A percentile compares a stretch with the other conserved stretches of the same genome.
Conservation (phyloP, 768 basidiomycete species). For the Boletus barrowsii region DNA sequence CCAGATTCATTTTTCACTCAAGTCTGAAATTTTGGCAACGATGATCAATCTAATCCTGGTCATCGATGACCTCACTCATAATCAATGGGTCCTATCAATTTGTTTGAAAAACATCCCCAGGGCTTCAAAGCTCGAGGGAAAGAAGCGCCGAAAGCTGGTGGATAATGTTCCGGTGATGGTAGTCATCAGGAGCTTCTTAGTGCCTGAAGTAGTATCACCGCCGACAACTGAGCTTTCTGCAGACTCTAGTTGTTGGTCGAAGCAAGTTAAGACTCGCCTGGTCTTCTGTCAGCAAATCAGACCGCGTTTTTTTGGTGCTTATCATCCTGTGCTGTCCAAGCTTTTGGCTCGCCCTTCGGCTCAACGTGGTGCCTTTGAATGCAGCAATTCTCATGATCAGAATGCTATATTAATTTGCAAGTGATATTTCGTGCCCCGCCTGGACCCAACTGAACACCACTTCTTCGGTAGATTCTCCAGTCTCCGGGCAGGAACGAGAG, state of each 20-base stretch:
- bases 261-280: not conserved
- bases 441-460: not conserved
- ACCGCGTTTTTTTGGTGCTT: not conserved
- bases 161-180: not conserved
- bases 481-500: constrained; percentile 8
- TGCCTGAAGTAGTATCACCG: not conserved
- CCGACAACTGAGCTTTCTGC: not conserved
- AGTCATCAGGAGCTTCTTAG: not conserved
- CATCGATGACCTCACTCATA: not conserved
- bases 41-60: not conserved
- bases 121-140: not conserved
- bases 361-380: not conserved
- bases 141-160: not conserved
- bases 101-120: not conserved
- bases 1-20: constrained; percentile 4
- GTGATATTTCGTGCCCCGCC: not conserved
- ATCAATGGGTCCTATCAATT: not conserved
- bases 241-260: not conserved
- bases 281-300: not conserved
- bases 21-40: not conserved
- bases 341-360: not conserved
- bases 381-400: not conserved
- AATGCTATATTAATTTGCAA: not conserved
- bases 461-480: constrained; percentile 2
- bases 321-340: not conserved